Conservation (phyloP, 306 rosid species). For the Vicia villosa region DNA sequence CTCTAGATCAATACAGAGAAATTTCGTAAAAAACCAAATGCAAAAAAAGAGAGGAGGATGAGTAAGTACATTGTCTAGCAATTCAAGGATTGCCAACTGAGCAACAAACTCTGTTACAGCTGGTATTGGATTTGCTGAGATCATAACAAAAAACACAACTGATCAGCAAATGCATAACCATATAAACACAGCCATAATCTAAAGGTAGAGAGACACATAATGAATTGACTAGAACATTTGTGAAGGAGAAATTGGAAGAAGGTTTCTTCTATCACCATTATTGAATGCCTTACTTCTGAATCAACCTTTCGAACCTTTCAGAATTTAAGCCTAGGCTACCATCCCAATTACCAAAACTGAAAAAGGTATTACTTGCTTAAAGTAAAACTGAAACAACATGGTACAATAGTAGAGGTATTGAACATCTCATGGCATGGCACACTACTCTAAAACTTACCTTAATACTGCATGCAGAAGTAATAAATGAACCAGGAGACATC, state of each 20-base stretch:
- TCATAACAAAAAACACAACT: not conserved
- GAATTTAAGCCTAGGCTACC: not conserved
- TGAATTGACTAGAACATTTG: slow-evolving; percentile 19
- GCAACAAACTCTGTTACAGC: slow-evolving; percentile 77
- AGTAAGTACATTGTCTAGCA: slow-evolving; percentile 76
- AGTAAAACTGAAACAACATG: not conserved
- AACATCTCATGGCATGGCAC: not conserved
- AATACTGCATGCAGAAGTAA: not conserved
- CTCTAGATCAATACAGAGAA: slow-evolving; percentile 3
- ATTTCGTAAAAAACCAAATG: slow-evolving; percentile 16
- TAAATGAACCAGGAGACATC: slow-evolving; percentile 16
- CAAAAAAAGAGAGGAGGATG: not conserved
- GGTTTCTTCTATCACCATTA: not conserved
- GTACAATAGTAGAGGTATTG: not conserved
- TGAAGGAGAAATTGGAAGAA: not conserved
- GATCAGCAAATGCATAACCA: slow-evolving; percentile 35
- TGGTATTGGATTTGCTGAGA: slow-evolving; percentile 67
- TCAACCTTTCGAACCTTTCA: not conserved
- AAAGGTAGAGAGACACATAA: not conserved
- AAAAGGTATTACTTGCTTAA: slow-evolving; percentile 2
- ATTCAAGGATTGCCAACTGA: slow-evolving; percentile 84
- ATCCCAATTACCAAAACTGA: slow-evolving; percentile 1
- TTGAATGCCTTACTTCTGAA: slow-evolving; percentile 8
- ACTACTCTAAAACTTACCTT: not conserved
- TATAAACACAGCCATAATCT: slow-evolving; percentile 14